These are phyloP conservation scores for Fusarium haematococcum DNA, from an alignment of 2,329 filamentous ascomycete genomes.

Conservation along the genomic window DNA sequence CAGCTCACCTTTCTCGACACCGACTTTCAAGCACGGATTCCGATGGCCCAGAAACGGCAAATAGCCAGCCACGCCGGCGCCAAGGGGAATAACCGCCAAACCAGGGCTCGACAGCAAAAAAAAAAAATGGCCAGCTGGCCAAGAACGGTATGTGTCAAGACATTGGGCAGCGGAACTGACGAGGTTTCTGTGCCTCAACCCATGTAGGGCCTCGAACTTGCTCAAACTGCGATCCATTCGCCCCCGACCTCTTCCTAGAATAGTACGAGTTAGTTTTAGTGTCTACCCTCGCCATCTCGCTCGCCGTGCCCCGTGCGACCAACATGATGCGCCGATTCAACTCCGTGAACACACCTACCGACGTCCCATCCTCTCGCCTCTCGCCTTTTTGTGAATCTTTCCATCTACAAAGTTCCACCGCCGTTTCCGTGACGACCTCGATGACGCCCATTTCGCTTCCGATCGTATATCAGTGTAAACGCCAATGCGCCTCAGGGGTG, in stretches of 20 bases:
- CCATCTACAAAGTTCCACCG: conserved; percentile 15
- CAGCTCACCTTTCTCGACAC: conserved; percentile 30
- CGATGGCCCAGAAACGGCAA: conserved; percentile 13
- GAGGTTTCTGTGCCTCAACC: conserved; percentile 4
- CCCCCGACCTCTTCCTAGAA: conserved; percentile 16
- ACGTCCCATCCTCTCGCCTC: neutral
- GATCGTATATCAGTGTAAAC: neutral
- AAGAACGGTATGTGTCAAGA: conserved; percentile 36
- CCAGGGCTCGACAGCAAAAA: conserved; percentile 1
- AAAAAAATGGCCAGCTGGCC: neutral
- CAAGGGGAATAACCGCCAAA: conserved; percentile 3
- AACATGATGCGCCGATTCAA: conserved; percentile 12
- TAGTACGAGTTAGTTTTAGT: conserved; percentile 24
- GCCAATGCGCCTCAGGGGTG: neutral
- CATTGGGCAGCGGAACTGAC: conserved; percentile 31
- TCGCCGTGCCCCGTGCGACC: conserved; percentile 13
- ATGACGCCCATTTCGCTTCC: conserved; percentile 23
- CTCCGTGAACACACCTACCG: conserved; percentile 23
- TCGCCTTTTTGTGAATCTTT: conserved; percentile 10
- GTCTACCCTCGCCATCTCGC: conserved; percentile 12
- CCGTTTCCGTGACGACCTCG: conserved; percentile 26
- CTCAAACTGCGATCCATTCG: conserved; percentile 7
- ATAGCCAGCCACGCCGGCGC: conserved; percentile 12
- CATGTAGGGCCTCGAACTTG: conserved; percentile 9
- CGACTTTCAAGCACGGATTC: conserved; percentile 35